Conservation (phyloP, 352 stramenopile species). For the Phytophthora tentaculata region DNA sequence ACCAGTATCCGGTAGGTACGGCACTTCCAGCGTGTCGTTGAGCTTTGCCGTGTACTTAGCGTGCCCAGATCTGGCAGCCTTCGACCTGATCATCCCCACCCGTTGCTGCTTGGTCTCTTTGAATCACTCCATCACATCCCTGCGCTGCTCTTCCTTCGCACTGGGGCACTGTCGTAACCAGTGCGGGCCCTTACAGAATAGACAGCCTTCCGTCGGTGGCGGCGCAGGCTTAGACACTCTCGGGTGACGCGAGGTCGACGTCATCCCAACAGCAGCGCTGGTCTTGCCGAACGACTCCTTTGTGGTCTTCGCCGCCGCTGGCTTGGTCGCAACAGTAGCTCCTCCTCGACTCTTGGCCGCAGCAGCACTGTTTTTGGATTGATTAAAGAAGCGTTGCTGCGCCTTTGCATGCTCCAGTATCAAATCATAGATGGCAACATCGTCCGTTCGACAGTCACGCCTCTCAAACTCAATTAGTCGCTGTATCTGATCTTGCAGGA, state of each 20-base stretch:
- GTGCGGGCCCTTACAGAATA: conserved; percentile 6
- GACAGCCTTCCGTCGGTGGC: conserved; percentile 9
- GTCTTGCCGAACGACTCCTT: no score
- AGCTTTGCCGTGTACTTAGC: conserved; percentile 4
- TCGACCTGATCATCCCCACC: conserved; percentile 1
- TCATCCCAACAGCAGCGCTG: no score
- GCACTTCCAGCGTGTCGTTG: not conserved
- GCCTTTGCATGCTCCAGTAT: conserved; percentile 21
- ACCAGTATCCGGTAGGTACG: conserved; percentile 11
- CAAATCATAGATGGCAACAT: conserved; percentile 14
- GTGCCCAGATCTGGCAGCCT: not conserved
- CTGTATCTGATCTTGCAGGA: conserved; percentile 2
- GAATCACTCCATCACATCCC: not conserved
- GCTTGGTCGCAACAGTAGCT: no score
- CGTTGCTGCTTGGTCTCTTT: not conserved
- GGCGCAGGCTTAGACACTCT: no score
- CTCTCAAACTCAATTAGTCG: conserved; percentile 18
- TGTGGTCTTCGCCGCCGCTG: no score
- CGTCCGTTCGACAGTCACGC: conserved; percentile 4
- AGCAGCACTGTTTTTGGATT: not conserved
- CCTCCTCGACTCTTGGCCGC: not conserved
- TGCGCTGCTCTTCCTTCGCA: conserved; percentile 2
- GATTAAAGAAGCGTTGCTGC: conserved; percentile 8
- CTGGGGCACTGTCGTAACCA: conserved; percentile 11
- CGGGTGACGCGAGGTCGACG: no score